phyloP scores from a whole-genome alignment of 768 basidiomycete genomes.

The Trametes sanguinea region DNA sequence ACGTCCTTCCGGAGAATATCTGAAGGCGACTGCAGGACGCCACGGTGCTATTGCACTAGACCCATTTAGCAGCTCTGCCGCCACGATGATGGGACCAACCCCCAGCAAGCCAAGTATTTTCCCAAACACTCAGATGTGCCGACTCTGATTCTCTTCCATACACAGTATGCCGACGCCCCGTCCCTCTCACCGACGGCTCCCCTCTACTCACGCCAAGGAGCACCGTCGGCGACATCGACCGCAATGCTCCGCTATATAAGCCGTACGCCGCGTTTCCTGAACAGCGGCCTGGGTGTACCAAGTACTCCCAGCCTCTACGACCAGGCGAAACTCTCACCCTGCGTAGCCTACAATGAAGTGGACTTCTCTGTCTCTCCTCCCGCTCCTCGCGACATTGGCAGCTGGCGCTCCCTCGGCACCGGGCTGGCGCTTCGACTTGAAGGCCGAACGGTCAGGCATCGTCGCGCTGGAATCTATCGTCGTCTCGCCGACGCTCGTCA shows the following conservation, averaged over 20 bases:
- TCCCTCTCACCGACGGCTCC: conserved; percentile 9
- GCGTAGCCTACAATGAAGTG: conserved; percentile 6
- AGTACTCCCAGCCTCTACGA: not conserved
- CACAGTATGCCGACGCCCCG: conserved; percentile 8
- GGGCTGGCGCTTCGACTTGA: conserved; percentile 33
- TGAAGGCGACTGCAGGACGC: not conserved
- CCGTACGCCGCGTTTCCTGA: not conserved
- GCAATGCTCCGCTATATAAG: conserved; percentile 9
- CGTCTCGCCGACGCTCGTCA: conserved; percentile 68
- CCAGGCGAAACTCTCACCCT: not conserved
- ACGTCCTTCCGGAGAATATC: not conserved
- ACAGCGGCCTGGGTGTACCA: conserved; percentile 3
- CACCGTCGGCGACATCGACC: not conserved
- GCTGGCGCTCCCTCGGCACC: conserved; percentile 16
- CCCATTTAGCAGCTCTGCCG: not conserved
- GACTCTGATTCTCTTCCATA: not conserved
- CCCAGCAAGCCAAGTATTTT: not conserved
- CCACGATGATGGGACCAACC: conserved; percentile 11
- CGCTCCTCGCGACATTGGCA: not conserved
- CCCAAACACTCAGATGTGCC: not conserved
- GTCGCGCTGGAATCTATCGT: conserved; percentile 76
- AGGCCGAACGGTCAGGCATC: conserved; percentile 72
- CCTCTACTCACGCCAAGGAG: conserved; percentile 2
- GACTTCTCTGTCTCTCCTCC: conserved; percentile 2
- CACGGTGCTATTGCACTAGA: not conserved